Evolutionary conservation across 116 monocot genomes (phyloP), one percentile per base, ranked within the genome.

Genomic region (Zostera marina): DNA sequence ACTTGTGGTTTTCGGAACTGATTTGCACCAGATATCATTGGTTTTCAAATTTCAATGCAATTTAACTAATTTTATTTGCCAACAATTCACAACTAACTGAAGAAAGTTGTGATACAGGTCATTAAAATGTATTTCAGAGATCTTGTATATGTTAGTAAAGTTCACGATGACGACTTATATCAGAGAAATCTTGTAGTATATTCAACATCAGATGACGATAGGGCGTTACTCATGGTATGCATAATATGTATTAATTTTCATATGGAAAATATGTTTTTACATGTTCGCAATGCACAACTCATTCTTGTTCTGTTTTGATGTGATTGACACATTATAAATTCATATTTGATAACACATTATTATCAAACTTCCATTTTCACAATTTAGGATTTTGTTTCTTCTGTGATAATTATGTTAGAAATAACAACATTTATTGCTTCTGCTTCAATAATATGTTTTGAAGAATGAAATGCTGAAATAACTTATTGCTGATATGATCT

Each of bases 141-240:
- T 44, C 82, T 96, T 72, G 70, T 80, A 21, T 89, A 69, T 53
- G 58, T 85, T 19, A 60, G 53, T 66, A 60, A 64, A 56, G 41
- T 5, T n/a, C n/a, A 54, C 61, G 69, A 45, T 68, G 75, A 80
- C 53, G 60, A 66, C 70, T 19, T 20, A 23, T 59, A 32, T 26
- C 53, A 54, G 52, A 64, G 85, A 53, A 77, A 62, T 53, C 52
- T 66, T 56, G 76, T 84, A 19, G 72, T 89, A 1, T 96, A 80
- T 62, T 54, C 65, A 42, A 70, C 69, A 52, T 80, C 73, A 42
- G 61, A 77, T 41, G 67, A 74, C 48, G 96, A 89, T 56, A 82
- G 70, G 69, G 68, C 65, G 48, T 71, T 65, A 55, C 74, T 96
- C 48, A 69, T 85, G 90, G 94, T 93, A 88, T 47, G 79, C 23